Evolutionary conservation across 129 eudicot genomes (phyloP), one percentile per base, ranked within the genome.

Genomic region (Lactuca sativa): DNA sequence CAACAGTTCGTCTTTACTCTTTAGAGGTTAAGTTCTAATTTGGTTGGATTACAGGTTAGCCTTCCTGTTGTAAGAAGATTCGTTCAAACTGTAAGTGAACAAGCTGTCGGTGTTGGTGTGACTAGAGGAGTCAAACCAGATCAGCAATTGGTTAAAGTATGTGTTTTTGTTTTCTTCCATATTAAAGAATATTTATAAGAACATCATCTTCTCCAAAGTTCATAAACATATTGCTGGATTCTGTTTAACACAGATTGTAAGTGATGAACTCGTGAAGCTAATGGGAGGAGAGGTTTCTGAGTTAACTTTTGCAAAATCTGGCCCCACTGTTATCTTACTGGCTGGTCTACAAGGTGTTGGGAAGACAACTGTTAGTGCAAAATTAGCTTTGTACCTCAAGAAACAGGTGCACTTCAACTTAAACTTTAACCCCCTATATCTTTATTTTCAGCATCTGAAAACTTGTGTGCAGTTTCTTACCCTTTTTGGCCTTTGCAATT

Each of bases 271-370:
- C 16, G 98, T 93, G 72, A 89, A 90, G 76, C 61, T 93, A 59
- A 93, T 93, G 98, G 98, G 98, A 40, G 95, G 98, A 72, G 95
- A 93, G 71, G 98, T 93, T 74, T 83, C 98, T 56, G 97, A 93
- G 62, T 82, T 93, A 56, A 82, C 69, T 56, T 89, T 81, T 63
- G 82, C 97, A 43, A 89, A 93, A 82, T 79, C 95, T 71, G 73
- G 79, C 10, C 97, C 98, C 16, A 93, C 97, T 4, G 97, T 93
- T 21, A 87, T 93, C 70, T 74, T 93, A 78, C 68, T 93, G 82
- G 98, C 98, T 70, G 98, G 98, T 31, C 69, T 93, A 57, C 98
- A 93, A 85, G 98, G 98, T 77, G 98, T 93, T 69, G 98, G 98
- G 64, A 93, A 93, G 83, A 93, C 98, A 37, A 93, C 98, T 37